phyloP scores from a whole-genome alignment of 2,329 filamentous ascomycete species.

The Venturiaceae sp. region DNA sequence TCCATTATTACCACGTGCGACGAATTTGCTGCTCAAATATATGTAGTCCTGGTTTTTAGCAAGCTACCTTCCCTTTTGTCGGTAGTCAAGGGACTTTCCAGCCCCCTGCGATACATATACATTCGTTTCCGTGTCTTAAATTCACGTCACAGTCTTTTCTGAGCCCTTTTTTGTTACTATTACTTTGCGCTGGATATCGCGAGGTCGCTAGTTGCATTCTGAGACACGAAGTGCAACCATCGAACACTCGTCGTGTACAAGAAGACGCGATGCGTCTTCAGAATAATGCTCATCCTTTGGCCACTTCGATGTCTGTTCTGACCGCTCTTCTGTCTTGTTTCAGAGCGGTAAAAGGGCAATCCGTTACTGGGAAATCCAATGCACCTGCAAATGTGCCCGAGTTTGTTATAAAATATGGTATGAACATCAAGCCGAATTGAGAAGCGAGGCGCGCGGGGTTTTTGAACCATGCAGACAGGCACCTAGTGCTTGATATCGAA shows the following conservation, averaged over 20 bases:
- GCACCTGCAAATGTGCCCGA: slow-evolving; percentile 7
- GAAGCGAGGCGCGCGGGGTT: too few relatives aligned
- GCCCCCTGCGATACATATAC: background rate
- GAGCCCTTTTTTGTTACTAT: background rate
- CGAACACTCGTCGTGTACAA: too few relatives aligned
- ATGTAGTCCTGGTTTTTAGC: background rate
- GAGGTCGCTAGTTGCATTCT: too few relatives aligned
- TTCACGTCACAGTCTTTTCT: background rate
- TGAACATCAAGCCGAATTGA: too few relatives aligned
- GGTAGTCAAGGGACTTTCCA: background rate
- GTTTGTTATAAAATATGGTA: slow-evolving; percentile 11
- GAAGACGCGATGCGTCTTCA: background rate
- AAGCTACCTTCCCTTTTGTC: background rate
- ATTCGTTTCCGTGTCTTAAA: background rate
- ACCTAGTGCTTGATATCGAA: too few relatives aligned
- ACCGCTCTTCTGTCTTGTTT: background rate
- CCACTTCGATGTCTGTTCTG: background rate
- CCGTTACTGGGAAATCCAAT: background rate
- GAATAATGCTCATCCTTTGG: background rate
- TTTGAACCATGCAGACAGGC: too few relatives aligned
- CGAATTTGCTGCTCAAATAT: background rate
- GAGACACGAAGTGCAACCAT: too few relatives aligned
- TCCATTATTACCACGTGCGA: background rate
- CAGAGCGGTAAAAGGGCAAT: background rate
- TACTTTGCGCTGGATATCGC: background rate